Evolutionary conservation across 2,329 filamentous ascomycete genomes (phyloP), one percentile per base, ranked within the genome.

Genomic region (Byssochlamys sp.): DNA sequence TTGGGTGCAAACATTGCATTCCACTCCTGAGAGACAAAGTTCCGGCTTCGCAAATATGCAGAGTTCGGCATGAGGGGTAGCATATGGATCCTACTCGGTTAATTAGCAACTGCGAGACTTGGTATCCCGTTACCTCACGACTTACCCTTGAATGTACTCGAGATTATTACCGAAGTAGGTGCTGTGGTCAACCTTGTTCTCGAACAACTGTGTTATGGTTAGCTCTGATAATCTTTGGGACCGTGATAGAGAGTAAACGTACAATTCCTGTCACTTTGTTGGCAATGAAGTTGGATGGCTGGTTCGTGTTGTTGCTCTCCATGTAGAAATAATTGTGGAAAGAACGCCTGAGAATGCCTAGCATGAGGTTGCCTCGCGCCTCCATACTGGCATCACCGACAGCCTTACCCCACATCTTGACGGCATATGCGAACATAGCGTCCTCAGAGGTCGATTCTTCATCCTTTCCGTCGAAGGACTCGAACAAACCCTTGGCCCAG

Each of bases 121-220:
- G 3, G 14, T 4, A 3, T 6, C 6, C 4, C 14, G 39, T 45
- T 24, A 9, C 14, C 1, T 45, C 4, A 19, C 19, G 39, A 45
- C 68, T 56, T 66, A 77, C 75, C 81, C 83, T 69, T 85, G 79
- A 60, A 95, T 82, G 65, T 84, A 89, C 72, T 92, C 87, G 11
- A 84, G 80, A 58, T 86, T 83, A 54, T 77, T 71, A 52, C 90
- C 89, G 67, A 96, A 96, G 75, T 90, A 96, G 0, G 92, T 96
- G 2, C 88, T 87, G 73, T 96, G 90, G 71, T 97, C 90, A 56
- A 91, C 82, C 75, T 97, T 97, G 78, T 96, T 96, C 75, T 97
- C 92, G 67, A 96, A 97, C 7, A 95, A 70, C 75, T 78, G 57
- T 26, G 25, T 10, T n/a, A 26, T 5, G 5, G 29, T 58, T 51